phyloP scores from a whole-genome alignment of 495 filamentous ascomycete species.

The Jackrogersella minutella region DNA sequence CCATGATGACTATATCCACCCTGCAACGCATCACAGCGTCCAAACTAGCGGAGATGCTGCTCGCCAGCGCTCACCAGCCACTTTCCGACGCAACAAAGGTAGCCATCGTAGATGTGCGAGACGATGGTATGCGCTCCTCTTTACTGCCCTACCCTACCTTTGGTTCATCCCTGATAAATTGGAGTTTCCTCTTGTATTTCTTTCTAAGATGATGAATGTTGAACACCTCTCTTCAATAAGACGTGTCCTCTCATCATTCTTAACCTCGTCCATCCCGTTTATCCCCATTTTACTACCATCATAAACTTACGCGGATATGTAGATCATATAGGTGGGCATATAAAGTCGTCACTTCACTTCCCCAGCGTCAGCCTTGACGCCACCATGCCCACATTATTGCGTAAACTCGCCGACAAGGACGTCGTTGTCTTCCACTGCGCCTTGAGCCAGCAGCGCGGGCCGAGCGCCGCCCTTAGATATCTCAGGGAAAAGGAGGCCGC shows the following conservation, averaged over 20 bases:
- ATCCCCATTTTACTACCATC: background rate
- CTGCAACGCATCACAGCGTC: slow-evolving; percentile 71
- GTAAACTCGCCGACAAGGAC: slow-evolving; percentile 77
- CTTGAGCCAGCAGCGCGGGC: slow-evolving; percentile 88
- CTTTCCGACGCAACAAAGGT: slow-evolving; percentile 53
- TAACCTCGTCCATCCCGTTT: background rate
- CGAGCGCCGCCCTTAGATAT: slow-evolving; percentile 73
- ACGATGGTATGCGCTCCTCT: slow-evolving; percentile 64
- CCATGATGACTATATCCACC: slow-evolving; percentile 62
- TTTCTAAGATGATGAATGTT: background rate
- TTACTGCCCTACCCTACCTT: background rate
- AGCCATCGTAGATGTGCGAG: slow-evolving; percentile 88
- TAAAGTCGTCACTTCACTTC: slow-evolving; percentile 75
- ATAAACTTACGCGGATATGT: background rate
- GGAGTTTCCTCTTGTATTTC: background rate
- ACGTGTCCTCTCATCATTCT: background rate
- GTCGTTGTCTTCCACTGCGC: slow-evolving; percentile 95
- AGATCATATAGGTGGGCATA: slow-evolving; percentile 96
- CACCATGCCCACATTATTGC: slow-evolving; percentile 80
- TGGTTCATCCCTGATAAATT: background rate
- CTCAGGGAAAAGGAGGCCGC: slow-evolving; percentile 67
- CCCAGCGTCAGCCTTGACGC: slow-evolving; percentile 77
- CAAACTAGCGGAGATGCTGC: slow-evolving; percentile 64
- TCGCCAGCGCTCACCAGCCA: slow-evolving; percentile 36
- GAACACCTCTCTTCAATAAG: background rate